These are phyloP conservation scores for Glaciozyma martinii DNA, from an alignment of 768 basidiomycete species.

Conservation along the genomic window DNA sequence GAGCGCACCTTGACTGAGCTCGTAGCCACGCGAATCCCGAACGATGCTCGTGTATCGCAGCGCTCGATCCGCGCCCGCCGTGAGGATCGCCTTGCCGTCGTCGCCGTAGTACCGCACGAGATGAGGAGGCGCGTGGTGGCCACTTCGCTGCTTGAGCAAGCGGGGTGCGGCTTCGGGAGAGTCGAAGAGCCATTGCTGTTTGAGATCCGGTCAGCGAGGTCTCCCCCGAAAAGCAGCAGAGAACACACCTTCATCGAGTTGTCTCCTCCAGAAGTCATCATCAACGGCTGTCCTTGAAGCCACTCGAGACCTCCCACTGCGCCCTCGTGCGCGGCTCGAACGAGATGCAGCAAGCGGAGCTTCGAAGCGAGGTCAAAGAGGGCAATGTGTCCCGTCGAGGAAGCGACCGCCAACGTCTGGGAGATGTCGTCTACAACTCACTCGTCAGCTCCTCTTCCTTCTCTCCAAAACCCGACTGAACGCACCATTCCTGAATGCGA, in stretches of 20 bases:
- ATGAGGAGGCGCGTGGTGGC: constrained; percentile 83
- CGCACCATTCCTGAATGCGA: constrained; percentile 79
- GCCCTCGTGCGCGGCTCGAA: constrained; percentile 82
- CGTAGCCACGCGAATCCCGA: constrained; percentile 86
- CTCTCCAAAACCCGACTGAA: constrained; percentile 12
- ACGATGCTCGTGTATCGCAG: constrained; percentile 86
- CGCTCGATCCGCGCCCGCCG: constrained; percentile 71
- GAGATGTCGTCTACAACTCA: constrained; percentile 51
- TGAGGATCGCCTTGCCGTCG: constrained; percentile 91
- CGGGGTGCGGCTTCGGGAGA: constrained; percentile 77
- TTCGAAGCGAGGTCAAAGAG: constrained; percentile 84
- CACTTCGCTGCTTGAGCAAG: constrained; percentile 81
- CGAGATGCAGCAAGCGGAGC: constrained; percentile 71
- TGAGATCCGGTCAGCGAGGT: not conserved
- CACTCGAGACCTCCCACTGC: constrained; percentile 75
- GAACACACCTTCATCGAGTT: constrained; percentile 79
- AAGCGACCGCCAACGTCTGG: constrained; percentile 76
- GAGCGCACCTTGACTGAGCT: constrained; percentile 74
- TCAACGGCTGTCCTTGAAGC: constrained; percentile 83
- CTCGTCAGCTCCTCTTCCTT: no score
- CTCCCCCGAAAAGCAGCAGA: not conserved
- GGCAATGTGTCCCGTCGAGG: constrained; percentile 77
- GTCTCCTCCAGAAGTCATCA: constrained; percentile 83
- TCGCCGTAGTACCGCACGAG: constrained; percentile 89
- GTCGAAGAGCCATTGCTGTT: constrained; percentile 95